phyloP scores from a whole-genome alignment of 2,329 filamentous ascomycete species.

The Aureobasidium sp. region DNA sequence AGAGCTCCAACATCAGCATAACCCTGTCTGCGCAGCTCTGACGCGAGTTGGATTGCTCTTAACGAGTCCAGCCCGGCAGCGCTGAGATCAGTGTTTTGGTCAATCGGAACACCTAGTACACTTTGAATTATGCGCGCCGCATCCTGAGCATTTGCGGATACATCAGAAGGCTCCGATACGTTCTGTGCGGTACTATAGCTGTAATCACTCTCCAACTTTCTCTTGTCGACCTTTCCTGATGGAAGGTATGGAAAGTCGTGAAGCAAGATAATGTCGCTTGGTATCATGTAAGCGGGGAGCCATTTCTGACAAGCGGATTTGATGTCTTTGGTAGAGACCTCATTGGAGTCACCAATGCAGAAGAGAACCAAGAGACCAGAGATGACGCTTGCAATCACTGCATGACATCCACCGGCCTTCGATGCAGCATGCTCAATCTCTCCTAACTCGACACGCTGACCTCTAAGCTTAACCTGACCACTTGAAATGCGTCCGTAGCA shows the following conservation, averaged over 20 bases:
- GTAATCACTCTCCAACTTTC: slow-evolving; percentile 34
- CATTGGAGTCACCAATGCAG: slow-evolving; percentile 47
- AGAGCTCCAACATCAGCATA: slow-evolving; percentile 46
- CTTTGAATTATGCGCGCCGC: slow-evolving; percentile 19
- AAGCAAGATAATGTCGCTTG: slow-evolving; percentile 60
- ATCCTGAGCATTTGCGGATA: slow-evolving; percentile 24
- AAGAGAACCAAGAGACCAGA: slow-evolving; percentile 65
- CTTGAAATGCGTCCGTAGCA: slow-evolving; percentile 71
- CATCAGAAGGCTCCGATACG: background rate
- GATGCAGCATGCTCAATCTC: slow-evolving; percentile 55
- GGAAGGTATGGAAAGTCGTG: slow-evolving; percentile 62
- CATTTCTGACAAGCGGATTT: slow-evolving; percentile 57
- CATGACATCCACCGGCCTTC: slow-evolving; percentile 51
- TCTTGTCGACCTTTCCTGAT: slow-evolving; percentile 69
- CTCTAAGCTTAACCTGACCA: slow-evolving; percentile 79
- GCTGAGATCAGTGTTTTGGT: slow-evolving; percentile 36
- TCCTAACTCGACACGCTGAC: slow-evolving; percentile 73
- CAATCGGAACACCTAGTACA: slow-evolving; percentile 16
- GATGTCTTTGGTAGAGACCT: slow-evolving; percentile 38
- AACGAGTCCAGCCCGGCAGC: slow-evolving; percentile 59
- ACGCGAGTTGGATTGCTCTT: slow-evolving; percentile 54
- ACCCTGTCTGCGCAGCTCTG: slow-evolving; percentile 50
- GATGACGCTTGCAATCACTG: slow-evolving; percentile 58
- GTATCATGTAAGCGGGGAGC: slow-evolving; percentile 79
- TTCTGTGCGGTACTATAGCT: slow-evolving; percentile 42